Evolutionary conservation across 805 yeast genomes (phyloP).

Genomic region (Grigorovia yakushimaensis): DNA sequence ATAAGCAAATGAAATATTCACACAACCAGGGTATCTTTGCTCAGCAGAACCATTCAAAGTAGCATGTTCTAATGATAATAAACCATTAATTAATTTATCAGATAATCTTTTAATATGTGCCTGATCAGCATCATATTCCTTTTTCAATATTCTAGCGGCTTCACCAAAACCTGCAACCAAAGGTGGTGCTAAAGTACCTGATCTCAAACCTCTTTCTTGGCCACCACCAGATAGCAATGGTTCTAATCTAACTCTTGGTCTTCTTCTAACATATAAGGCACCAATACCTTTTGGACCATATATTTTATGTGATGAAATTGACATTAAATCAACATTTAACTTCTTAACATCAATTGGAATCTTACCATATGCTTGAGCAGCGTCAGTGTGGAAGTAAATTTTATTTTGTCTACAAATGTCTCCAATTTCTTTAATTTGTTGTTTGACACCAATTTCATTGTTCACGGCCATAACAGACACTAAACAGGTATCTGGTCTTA

Average conservation of each 20-base stretch:
- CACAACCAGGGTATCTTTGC: conserved; percentile 84
- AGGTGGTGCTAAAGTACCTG: conserved; percentile 97
- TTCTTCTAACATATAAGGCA: conserved; percentile 88
- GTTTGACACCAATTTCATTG: conserved; percentile 96
- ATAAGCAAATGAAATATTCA: conserved; percentile 92
- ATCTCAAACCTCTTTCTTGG: conserved; percentile 94
- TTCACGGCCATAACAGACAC: conserved; percentile 96
- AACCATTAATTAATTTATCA: conserved; percentile 57
- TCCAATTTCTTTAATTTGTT: conserved; percentile 93
- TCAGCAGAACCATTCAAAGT: conserved; percentile 76
- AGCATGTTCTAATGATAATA: conserved; percentile 78
- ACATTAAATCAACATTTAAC: conserved; percentile 84
- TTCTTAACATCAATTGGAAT: conserved; percentile 87
- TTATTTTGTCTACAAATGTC: conserved; percentile 73
- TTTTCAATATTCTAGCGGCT: conserved; percentile 76
- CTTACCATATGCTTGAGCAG: conserved; percentile 96
- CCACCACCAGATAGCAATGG: conserved; percentile 97
- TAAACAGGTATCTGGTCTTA: conserved; percentile 81
- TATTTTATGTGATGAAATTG: conserved; percentile 90
- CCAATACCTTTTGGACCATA: conserved; percentile 98
- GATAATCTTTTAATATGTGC: conserved; percentile 64
- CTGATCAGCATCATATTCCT: conserved; percentile 66
- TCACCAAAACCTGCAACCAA: conserved; percentile 93
- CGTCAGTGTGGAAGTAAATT: conserved; percentile 95
- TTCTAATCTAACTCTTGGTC: conserved; percentile 95